A percentile compares a stretch with the other conserved stretches of the same genome.
Evolutionary conservation across 305 asterid genomes (phyloP).

Genomic region (Fraxinus sp.): DNA sequence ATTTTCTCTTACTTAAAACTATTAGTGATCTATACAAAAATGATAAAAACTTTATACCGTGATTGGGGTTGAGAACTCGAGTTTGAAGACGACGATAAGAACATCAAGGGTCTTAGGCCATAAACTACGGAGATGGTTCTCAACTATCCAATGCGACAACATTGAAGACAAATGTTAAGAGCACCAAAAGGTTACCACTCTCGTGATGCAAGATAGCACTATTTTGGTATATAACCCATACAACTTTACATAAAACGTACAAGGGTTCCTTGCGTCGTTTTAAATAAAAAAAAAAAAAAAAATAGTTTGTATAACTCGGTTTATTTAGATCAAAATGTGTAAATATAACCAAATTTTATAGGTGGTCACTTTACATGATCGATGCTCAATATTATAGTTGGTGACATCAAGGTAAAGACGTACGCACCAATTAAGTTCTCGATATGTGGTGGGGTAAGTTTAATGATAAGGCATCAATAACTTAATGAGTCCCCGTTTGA

Average conservation of each 20-base stretch:
- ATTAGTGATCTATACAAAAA: not conserved
- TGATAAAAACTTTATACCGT: no score
- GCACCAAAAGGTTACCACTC: not conserved
- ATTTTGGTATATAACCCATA: not conserved
- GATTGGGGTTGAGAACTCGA: not conserved
- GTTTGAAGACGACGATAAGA: not conserved
- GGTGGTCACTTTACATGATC: not conserved
- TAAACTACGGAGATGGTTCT: not conserved
- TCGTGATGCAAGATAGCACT: not conserved
- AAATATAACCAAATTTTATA: not conserved
- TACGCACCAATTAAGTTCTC: not conserved
- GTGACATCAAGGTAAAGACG: not conserved
- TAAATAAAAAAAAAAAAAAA: not conserved
- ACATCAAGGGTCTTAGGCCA: not conserved
- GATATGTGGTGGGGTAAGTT: not conserved
- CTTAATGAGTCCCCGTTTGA: no score
- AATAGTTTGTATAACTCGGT: not conserved
- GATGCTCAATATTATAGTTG: not conserved
- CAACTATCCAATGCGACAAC: not conserved
- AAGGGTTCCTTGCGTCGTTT: not conserved
- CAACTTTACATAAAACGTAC: not conserved
- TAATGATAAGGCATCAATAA: not conserved
- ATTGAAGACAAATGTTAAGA: not conserved
- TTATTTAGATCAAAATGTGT: not conserved
- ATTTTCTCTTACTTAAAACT: not conserved